Percentiles rank a stretch among this genome's conserved stretches.
Conservation (phyloP, 352 stramenopile genomes). For the Phytophthora pseudosyringae region DNA sequence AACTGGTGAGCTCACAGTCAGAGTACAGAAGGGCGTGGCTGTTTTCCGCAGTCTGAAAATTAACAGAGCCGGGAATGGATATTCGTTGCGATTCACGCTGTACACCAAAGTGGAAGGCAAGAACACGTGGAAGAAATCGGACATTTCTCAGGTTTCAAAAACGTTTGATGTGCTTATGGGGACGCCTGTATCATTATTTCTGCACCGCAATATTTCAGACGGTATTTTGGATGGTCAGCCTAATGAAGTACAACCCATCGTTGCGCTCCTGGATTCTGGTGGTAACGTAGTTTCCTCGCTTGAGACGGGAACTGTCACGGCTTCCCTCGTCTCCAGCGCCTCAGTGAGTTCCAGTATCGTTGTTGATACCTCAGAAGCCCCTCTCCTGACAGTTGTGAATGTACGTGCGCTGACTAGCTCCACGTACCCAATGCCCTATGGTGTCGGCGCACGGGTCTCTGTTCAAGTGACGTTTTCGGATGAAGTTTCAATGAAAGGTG, state of each 20-base stretch:
- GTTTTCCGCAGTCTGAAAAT: constrained; percentile 81
- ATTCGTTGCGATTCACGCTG: constrained; percentile 71
- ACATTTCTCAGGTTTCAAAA: constrained; percentile 61
- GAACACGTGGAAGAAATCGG: constrained; percentile 51
- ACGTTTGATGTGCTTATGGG: constrained; percentile 70
- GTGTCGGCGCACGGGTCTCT: constrained; percentile 63
- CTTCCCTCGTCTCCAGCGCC: constrained; percentile 67
- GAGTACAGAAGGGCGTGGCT: constrained; percentile 58
- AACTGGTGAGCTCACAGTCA: constrained; percentile 41
- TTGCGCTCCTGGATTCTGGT: constrained; percentile 69
- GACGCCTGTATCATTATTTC: constrained; percentile 47
- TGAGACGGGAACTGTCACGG: constrained; percentile 52
- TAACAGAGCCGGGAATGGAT: constrained; percentile 75
- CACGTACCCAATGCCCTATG: constrained; percentile 60
- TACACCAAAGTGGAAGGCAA: constrained; percentile 55
- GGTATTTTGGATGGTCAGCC: constrained; percentile 81
- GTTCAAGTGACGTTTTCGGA: constrained; percentile 83
- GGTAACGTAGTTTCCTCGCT: constrained; percentile 68
- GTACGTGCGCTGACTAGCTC: constrained; percentile 51
- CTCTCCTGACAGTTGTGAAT: constrained; percentile 50
- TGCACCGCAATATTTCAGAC: constrained; percentile 64
- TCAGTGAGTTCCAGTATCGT: constrained; percentile 65
- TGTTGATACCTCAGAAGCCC: constrained; percentile 62
- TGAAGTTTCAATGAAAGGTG: constrained; percentile 66
- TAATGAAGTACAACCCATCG: constrained; percentile 68